Evolutionary conservation across 805 yeast genomes (phyloP).

Genomic region (Priceomyces melissophilus): DNA sequence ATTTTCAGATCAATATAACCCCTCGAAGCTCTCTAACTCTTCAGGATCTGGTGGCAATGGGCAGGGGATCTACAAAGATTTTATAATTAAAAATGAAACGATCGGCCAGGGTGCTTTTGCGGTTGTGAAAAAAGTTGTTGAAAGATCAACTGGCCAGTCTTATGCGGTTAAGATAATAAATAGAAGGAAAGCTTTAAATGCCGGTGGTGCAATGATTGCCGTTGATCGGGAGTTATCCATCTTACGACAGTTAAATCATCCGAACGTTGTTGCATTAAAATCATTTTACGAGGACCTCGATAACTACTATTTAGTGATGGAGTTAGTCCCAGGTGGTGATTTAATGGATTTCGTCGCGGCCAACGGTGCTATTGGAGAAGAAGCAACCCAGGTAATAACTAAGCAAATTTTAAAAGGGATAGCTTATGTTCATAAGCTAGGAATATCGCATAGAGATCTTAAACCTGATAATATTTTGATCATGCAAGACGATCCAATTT

Average conservation of each 20-base stretch:
- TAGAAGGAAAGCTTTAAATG: constrained; percentile 67
- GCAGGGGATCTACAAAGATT: constrained; percentile 64
- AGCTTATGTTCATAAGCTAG: constrained; percentile 80
- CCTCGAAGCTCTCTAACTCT: constrained; percentile 21
- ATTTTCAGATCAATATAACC: constrained; percentile 41
- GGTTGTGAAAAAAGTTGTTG: constrained; percentile 86
- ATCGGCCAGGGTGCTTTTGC: constrained; percentile 99
- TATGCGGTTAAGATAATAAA: constrained; percentile 90
- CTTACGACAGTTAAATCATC: constrained; percentile 72
- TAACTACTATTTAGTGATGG: constrained; percentile 88
- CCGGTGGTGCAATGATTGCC: constrained; percentile 69
- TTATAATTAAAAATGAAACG: constrained; percentile 75
- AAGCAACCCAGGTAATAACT: constrained; percentile 81
- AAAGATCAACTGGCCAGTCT: constrained; percentile 77
- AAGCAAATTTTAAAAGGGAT: constrained; percentile 82
- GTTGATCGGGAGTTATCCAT: constrained; percentile 85
- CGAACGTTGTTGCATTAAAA: constrained; percentile 76
- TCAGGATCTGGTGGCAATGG: constrained; percentile 28
- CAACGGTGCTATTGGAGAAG: constrained; percentile 89
- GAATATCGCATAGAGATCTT: constrained; percentile 93
- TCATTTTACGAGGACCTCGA: constrained; percentile 83
- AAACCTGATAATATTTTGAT: constrained; percentile 95
- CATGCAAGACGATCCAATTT: constrained; percentile 85
- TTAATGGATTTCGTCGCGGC: constrained; percentile 95
- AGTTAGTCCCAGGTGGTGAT: constrained; percentile 94